Evolutionary conservation across 345 rosid species (phyloP), one percentile per base, ranked within the genome.

Genomic region (Gossypium longicalyx): DNA sequence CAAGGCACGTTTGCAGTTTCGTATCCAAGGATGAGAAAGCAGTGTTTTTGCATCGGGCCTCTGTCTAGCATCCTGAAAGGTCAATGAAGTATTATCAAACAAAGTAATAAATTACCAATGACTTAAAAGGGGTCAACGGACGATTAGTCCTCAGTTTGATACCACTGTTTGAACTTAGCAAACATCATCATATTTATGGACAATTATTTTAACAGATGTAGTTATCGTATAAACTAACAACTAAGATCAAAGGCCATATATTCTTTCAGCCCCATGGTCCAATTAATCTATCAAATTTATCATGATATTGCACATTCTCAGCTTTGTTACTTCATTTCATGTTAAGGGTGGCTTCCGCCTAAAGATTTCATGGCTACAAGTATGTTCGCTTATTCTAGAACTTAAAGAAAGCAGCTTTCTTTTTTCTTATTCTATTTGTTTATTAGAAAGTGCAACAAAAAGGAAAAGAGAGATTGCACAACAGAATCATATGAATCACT

Each of bases 11-110:
- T 92, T 86, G 78, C 84, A 90, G 74, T 91, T 93, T 74, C 83
- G 89, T 84, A 96, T 93, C 99, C 99, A 96, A 79, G 98, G 92
- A 81, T 96, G 99, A 80, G 98, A 96, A 77, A 96, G 97, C 72
- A 96, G 76, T n/a, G 97, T 90, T 84, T 96, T 93, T 68, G 99
- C 99, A 89, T 96, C 99, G 66, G 99, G 98, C 83, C 99, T 87
- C 83, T 91, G 93, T 70, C 98, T 88, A 67, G 99, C 91, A 88
- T 96, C 99, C 99, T 96, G 86, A 58, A 79, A 81, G 77, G 20
- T 59, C 72, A 77, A 79, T 66, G 63, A 74, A 67, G 75, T 15
- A 23, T 22, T 70, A 65, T 57, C 34, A 58, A 67, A 77, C 25
- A 67, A 75, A 12, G 51, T 48, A 73, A 57, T 48, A 59, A 34